These are phyloP conservation scores for Endocalyx cinctus DNA, from an alignment of 2,329 filamentous ascomycete species.

Conservation along the genomic window DNA sequence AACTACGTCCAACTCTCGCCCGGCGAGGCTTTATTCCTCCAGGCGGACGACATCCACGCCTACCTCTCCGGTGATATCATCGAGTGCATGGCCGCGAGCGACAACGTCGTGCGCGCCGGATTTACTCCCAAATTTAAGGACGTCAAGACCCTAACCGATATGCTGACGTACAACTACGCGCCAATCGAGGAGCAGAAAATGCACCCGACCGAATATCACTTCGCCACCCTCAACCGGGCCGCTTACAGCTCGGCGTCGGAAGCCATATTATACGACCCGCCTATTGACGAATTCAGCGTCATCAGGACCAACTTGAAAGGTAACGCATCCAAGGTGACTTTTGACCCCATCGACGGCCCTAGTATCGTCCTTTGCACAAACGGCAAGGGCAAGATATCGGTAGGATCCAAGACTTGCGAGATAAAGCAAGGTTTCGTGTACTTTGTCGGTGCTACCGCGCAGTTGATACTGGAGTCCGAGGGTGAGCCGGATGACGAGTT, in stretches of 20 bases:
- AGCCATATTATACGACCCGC: slow-evolving; percentile 80
- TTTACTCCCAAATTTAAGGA: slow-evolving; percentile 99
- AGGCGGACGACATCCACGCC: slow-evolving; percentile 95
- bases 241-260: slow-evolving; percentile 76
- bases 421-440: slow-evolving; percentile 70
- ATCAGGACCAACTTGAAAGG: slow-evolving; percentile 72
- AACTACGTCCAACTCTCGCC: slow-evolving; percentile 87
- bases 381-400: slow-evolving; percentile 77
- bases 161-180: slow-evolving; percentile 93
- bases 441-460: slow-evolving; percentile 84
- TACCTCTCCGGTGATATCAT: slow-evolving; percentile 93
- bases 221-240: slow-evolving; percentile 72
- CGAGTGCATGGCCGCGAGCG: slow-evolving; percentile 98
- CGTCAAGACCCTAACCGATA: slow-evolving; percentile 77
- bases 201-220: slow-evolving; percentile 77
- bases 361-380: slow-evolving; percentile 89
- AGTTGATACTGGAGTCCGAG: slow-evolving; percentile 70
- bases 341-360: slow-evolving; percentile 81
- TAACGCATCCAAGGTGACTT: slow-evolving; percentile 74
- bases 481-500: slow-evolving; percentile 62
- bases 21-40: slow-evolving; percentile 93
- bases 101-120: slow-evolving; percentile 95
- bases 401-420: slow-evolving; percentile 75
- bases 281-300: slow-evolving; percentile 94
- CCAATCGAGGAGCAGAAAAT: slow-evolving; percentile 96